Conservation (phyloP, 768 basidiomycete species). For the Suillus subalutaceus region DNA sequence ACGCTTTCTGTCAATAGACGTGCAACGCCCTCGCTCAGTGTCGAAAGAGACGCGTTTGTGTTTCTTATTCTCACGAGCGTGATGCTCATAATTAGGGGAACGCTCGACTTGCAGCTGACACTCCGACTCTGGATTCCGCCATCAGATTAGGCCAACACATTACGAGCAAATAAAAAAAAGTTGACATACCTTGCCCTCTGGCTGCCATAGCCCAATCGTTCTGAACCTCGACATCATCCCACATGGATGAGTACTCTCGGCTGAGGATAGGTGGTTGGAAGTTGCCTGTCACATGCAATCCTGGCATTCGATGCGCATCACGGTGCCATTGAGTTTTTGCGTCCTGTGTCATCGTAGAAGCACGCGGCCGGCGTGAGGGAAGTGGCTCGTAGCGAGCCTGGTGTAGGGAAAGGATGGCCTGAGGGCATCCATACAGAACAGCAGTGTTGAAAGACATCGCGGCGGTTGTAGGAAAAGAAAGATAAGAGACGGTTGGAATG, state of each 20-base stretch:
- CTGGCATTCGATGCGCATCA: not conserved
- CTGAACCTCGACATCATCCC: conserved; percentile 6
- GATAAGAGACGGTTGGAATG: not conserved
- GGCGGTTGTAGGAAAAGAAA: not conserved
- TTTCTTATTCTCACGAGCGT: conserved; percentile 2
- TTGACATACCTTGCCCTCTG: conserved; percentile 15
- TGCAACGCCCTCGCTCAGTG: not conserved
- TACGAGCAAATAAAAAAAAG: not conserved
- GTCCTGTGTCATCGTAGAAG: not conserved
- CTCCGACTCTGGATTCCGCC: conserved; percentile 10
- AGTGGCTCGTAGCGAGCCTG: not conserved
- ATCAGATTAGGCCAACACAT: conserved; percentile 3
- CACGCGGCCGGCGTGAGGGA: not conserved
- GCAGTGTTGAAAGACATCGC: not conserved
- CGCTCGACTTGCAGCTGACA: conserved; percentile 5
- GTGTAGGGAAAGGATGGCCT: too few relatives aligned
- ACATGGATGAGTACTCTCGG: conserved; percentile 5
- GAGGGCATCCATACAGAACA: not conserved
- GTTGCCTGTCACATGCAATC: not conserved
- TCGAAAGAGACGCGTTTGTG: not conserved
- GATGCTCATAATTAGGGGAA: conserved; percentile 7
- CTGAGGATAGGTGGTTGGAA: conserved; percentile 7
- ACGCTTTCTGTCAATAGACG: not conserved
- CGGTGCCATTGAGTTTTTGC: not conserved
- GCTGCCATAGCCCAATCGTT: not conserved